These are phyloP conservation scores for Melampsora medusae DNA, from an alignment of 1,284 basidiomycete species.

Conservation along the genomic window DNA sequence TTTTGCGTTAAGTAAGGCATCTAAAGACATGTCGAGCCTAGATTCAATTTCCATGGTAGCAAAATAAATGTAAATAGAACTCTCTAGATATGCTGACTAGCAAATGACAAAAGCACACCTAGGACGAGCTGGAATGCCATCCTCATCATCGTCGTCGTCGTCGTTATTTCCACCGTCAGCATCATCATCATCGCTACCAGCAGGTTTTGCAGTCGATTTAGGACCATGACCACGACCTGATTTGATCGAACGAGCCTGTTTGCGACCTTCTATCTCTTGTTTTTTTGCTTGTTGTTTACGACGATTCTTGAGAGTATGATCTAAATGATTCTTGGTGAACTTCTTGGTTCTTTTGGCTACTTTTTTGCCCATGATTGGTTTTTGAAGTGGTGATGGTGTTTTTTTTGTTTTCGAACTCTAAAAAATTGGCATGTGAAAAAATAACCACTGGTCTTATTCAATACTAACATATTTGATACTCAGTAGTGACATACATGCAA, in stretches of 20 bases:
- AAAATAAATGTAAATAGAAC: background rate
- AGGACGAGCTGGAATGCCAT: slow-evolving; percentile 21
- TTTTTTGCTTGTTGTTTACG: slow-evolving; percentile 43
- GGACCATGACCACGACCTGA: slow-evolving; percentile 6
- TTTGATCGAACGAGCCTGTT: slow-evolving; percentile 27
- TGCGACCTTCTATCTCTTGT: slow-evolving; percentile 17
- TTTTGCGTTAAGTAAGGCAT: slow-evolving; percentile 32
- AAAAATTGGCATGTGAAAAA: too few relatives aligned
- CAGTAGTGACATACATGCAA: too few relatives aligned
- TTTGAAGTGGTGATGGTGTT: background rate
- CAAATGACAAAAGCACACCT: slow-evolving; percentile 10
- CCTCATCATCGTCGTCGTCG: slow-evolving; percentile 28
- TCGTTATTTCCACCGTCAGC: too few relatives aligned
- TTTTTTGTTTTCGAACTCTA: background rate
- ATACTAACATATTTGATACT: too few relatives aligned
- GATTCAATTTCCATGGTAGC: background rate
- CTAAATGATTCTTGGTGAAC: slow-evolving; percentile 34
- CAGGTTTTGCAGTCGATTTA: background rate
- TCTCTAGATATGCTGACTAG: background rate
- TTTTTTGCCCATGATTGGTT: slow-evolving; percentile 34
- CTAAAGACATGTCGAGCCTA: slow-evolving; percentile 40
- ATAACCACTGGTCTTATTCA: too few relatives aligned
- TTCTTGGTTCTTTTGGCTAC: slow-evolving; percentile 35
- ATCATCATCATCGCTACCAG: background rate
- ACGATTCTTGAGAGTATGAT: slow-evolving; percentile 21